Conservation (phyloP, 495 filamentous ascomycete species). For the Aspergillus bertholletiae region DNA sequence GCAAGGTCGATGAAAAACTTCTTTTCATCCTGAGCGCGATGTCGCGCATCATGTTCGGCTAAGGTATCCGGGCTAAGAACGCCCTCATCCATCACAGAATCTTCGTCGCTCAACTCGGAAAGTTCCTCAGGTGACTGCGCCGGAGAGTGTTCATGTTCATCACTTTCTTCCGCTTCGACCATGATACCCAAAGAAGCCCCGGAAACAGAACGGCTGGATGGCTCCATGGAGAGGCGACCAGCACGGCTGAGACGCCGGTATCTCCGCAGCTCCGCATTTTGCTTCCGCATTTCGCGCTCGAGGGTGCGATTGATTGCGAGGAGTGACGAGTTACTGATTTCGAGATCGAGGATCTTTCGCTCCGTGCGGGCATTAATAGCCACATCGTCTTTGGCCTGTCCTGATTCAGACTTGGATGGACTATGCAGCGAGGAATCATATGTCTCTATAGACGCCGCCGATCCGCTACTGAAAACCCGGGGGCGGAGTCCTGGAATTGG, state of each 20-base stretch:
- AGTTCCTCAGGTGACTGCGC: slow-evolving; percentile 32
- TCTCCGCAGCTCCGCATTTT: slow-evolving; percentile 80
- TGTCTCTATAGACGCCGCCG: slow-evolving; percentile 28
- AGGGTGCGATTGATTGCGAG: slow-evolving; percentile 95
- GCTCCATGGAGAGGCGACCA: slow-evolving; percentile 61
- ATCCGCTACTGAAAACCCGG: slow-evolving; percentile 40
- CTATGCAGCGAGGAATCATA: slow-evolving; percentile 35
- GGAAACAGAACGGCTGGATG: slow-evolving; percentile 42
- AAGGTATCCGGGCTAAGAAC: slow-evolving; percentile 31
- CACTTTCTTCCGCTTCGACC: slow-evolving; percentile 36
- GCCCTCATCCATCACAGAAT: slow-evolving; percentile 35
- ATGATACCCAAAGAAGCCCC: slow-evolving; percentile 32
- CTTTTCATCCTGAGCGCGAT: slow-evolving; percentile 62
- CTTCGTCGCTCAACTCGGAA: slow-evolving; percentile 45
- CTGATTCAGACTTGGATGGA: slow-evolving; percentile 43
- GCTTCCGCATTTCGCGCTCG: slow-evolving; percentile 86
- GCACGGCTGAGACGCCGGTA: slow-evolving; percentile 78
- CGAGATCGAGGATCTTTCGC: slow-evolving; percentile 93
- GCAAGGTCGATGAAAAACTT: slow-evolving; percentile 76
- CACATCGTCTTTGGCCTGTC: slow-evolving; percentile 51
- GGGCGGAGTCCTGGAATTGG: slow-evolving; percentile 34
- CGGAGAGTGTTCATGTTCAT: slow-evolving; percentile 34
- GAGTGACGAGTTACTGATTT: slow-evolving; percentile 95
- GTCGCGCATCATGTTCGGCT: slow-evolving; percentile 38
- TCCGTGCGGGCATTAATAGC: slow-evolving; percentile 85